phyloP scores from a whole-genome alignment of 768 basidiomycete genomes.

The Boletus reticulatus region DNA sequence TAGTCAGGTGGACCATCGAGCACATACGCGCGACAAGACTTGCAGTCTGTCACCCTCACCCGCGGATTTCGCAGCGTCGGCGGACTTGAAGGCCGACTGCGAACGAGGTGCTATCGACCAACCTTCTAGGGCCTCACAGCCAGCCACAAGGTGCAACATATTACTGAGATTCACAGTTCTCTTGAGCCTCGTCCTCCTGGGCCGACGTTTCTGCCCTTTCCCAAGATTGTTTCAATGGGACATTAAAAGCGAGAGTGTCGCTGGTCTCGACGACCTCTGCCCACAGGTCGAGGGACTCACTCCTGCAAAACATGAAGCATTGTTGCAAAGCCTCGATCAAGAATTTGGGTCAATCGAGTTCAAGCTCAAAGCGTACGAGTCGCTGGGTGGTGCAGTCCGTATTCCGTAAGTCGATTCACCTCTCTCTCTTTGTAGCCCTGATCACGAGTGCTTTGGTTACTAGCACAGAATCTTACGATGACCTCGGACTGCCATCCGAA shows the following conservation, averaged over 20 bases:
- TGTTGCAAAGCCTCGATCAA: slow-evolving; percentile 25
- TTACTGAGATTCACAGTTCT: slow-evolving; percentile 1
- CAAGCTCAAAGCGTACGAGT: slow-evolving; percentile 30
- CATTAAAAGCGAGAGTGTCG: not conserved
- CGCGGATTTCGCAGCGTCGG: not conserved
- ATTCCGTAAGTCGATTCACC: slow-evolving; percentile 26
- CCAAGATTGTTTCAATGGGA: not conserved
- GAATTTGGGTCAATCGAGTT: slow-evolving; percentile 24
- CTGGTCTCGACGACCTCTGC: slow-evolving; percentile 23
- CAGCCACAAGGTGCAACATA: not conserved
- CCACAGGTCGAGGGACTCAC: slow-evolving; percentile 25
- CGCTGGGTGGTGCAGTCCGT: slow-evolving; percentile 35
- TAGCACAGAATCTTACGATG: slow-evolving; percentile 57
- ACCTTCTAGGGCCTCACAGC: not conserved
- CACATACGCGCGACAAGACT: not conserved
- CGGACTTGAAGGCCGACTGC: slow-evolving; percentile 10
- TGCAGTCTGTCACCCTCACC: not conserved
- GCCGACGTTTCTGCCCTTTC: slow-evolving; percentile 5
- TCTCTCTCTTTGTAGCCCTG: not conserved
- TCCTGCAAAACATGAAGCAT: slow-evolving; percentile 9
- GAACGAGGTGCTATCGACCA: slow-evolving; percentile 3
- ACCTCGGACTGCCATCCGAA: slow-evolving; percentile 44
- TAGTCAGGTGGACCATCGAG: not conserved
- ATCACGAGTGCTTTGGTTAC: not conserved
- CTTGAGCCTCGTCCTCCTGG: slow-evolving; percentile 10